Conservation (phyloP, 106 monocot species). For the Posidonia australis region DNA sequence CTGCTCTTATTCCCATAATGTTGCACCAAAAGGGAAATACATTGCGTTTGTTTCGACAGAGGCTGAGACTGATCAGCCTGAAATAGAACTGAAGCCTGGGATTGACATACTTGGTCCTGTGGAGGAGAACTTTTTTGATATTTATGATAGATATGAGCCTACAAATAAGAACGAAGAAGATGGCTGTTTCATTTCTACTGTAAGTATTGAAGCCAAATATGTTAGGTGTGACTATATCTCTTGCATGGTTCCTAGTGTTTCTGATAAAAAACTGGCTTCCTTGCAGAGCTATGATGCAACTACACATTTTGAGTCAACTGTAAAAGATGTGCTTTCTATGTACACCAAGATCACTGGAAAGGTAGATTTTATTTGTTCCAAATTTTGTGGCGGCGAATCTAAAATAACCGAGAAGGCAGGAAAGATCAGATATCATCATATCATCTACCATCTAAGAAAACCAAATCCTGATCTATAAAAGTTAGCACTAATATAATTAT, state of each 20-base stretch:
- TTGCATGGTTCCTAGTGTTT: neutral
- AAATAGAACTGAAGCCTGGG: constrained; percentile 23
- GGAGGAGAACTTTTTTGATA: constrained; percentile 30
- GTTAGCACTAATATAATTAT: too few relatives aligned
- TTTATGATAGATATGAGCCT: constrained; percentile 76
- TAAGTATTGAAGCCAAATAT: constrained; percentile 18
- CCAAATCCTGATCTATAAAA: too few relatives aligned
- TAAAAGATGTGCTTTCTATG: constrained; percentile 56
- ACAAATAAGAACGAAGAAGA: constrained; percentile 42
- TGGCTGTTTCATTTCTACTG: constrained; percentile 60
- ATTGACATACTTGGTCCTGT: constrained; percentile 24
- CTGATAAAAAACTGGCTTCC: neutral
- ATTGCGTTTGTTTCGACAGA: constrained; percentile 25
- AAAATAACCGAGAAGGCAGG: neutral
- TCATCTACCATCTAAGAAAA: neutral
- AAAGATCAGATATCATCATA: neutral
- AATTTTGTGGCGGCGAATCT: neutral
- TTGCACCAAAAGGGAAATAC: constrained; percentile 26
- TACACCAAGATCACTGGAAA: constrained; percentile 80
- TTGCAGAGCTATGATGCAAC: constrained; percentile 80
- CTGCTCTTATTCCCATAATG: constrained; percentile 33
- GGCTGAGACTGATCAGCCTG: constrained; percentile 23
- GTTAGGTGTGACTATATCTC: too few relatives aligned
- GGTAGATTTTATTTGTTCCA: constrained; percentile 22
- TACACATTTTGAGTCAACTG: constrained; percentile 82